phyloP scores from a whole-genome alignment of 2,329 filamentous ascomycete species.

The Penicillium sp. region DNA sequence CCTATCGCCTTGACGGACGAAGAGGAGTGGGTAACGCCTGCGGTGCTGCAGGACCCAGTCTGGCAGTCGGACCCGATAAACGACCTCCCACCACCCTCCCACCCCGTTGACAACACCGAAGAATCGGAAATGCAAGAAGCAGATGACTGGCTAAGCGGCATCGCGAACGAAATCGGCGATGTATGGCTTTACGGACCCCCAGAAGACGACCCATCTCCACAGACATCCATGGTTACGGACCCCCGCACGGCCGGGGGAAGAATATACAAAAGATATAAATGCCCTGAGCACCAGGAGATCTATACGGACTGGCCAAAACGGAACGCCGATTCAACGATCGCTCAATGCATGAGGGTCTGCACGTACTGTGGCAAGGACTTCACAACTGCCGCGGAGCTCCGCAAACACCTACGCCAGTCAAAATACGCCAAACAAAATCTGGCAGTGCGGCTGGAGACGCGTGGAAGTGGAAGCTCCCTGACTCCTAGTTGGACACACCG shows the following conservation, averaged over 20 bases:
- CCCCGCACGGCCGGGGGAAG: neutral
- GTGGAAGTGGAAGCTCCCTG: neutral
- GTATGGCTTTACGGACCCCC: slow-evolving; percentile 1
- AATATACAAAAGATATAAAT: slow-evolving; percentile 1
- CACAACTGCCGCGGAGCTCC: neutral
- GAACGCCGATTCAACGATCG: neutral
- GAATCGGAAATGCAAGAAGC: neutral
- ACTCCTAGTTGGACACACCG: neutral
- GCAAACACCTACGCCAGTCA: neutral
- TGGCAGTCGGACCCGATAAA: neutral
- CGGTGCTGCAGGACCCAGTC: neutral
- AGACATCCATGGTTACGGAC: neutral
- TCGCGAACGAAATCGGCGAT: neutral
- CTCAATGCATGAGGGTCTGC: neutral
- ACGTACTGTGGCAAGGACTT: neutral
- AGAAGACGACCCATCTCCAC: neutral
- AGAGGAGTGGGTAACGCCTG: neutral
- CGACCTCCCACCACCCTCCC: neutral
- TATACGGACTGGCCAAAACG: neutral
- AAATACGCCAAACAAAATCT: neutral
- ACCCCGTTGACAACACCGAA: neutral
- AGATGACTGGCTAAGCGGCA: neutral
- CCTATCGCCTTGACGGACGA: neutral
- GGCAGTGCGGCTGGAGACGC: neutral
- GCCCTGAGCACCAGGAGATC: neutral